Evolutionary conservation across 2,329 filamentous ascomycete species (phyloP).

Genomic region (Xylogone sp.): DNA sequence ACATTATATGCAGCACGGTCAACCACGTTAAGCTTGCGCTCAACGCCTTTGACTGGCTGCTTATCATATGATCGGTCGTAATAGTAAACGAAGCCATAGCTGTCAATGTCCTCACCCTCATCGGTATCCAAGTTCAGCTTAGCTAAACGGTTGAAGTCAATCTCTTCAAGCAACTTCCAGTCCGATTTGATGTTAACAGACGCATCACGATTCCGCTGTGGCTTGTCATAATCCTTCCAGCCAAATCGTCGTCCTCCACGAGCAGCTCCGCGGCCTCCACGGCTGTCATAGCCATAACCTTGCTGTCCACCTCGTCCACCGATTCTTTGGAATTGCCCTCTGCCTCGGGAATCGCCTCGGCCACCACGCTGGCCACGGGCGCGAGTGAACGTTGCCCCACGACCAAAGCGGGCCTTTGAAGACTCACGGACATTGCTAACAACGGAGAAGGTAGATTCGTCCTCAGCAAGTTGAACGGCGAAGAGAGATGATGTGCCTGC

Average conservation of each 20-base stretch:
- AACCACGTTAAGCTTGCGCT: constrained; percentile 82
- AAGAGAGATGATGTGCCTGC: constrained; percentile 83
- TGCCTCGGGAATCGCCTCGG: constrained; percentile 64
- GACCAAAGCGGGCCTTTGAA: constrained; percentile 80
- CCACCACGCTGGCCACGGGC: constrained; percentile 70
- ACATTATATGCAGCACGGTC: constrained; percentile 98
- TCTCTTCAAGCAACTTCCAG: constrained; percentile 95
- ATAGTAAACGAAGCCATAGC: constrained; percentile 97
- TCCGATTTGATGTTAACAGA: constrained; percentile 95
- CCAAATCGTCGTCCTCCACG: constrained; percentile 84
- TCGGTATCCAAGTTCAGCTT: constrained; percentile 96
- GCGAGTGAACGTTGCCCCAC: constrained; percentile 86
- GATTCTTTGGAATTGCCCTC: constrained; percentile 65
- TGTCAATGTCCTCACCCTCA: constrained; percentile 91
- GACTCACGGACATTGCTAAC: constrained; percentile 92
- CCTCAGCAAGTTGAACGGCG: constrained; percentile 86
- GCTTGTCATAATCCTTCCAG: constrained; percentile 99
- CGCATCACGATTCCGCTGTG: constrained; percentile 89
- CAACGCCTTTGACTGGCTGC: constrained; percentile 80
- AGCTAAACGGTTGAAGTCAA: constrained; percentile 90
- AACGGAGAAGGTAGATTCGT: constrained; percentile 96
- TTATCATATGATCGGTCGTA: constrained; percentile 97
- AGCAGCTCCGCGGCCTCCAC: constrained; percentile 65
- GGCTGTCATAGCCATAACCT: constrained; percentile 61
- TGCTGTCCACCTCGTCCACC: constrained; percentile 66